Conservation (phyloP, 169 alveolate genomes). For the Toxoplasma gondii region DNA sequence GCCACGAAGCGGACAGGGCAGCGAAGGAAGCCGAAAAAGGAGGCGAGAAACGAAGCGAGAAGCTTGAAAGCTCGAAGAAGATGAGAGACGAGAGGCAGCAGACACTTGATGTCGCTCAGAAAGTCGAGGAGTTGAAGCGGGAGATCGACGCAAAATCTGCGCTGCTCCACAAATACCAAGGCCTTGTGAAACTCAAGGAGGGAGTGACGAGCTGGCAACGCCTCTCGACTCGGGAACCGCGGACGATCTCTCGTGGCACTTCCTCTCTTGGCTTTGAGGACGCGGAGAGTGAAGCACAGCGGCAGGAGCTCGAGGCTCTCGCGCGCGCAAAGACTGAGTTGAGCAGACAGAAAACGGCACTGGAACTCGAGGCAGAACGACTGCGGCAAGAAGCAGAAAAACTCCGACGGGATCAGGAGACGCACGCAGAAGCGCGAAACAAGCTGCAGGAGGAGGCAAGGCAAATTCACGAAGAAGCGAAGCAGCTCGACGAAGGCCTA, state of each 20-base stretch:
- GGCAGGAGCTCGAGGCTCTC: not conserved
- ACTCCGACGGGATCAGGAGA: not conserved
- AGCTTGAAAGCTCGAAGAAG: not conserved
- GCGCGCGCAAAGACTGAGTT: not conserved
- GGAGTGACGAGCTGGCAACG: not conserved
- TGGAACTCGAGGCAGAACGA: not conserved
- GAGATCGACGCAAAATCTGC: slow-evolving; percentile 20
- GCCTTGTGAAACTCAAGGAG: not conserved
- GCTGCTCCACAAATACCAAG: not conserved
- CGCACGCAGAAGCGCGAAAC: not conserved
- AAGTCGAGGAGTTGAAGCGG: not conserved
- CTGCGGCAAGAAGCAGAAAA: not conserved
- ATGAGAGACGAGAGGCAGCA: not conserved
- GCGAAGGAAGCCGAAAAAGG: not conserved
- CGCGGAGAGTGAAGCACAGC: not conserved
- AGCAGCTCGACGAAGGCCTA: not conserved
- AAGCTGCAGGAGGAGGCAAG: not conserved
- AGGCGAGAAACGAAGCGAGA: not conserved
- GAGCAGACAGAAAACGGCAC: not conserved
- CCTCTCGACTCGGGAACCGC: too few species aligned
- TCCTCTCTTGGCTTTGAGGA: too few species aligned
- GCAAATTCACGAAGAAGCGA: not conserved
- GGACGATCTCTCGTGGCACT: too few species aligned
- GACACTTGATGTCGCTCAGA: not conserved
- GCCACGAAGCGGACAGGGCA: too few species aligned